These are phyloP conservation scores for Microdochium trichocladiopsis DNA, from an alignment of 2,329 filamentous ascomycete genomes.

Conservation along the genomic window DNA sequence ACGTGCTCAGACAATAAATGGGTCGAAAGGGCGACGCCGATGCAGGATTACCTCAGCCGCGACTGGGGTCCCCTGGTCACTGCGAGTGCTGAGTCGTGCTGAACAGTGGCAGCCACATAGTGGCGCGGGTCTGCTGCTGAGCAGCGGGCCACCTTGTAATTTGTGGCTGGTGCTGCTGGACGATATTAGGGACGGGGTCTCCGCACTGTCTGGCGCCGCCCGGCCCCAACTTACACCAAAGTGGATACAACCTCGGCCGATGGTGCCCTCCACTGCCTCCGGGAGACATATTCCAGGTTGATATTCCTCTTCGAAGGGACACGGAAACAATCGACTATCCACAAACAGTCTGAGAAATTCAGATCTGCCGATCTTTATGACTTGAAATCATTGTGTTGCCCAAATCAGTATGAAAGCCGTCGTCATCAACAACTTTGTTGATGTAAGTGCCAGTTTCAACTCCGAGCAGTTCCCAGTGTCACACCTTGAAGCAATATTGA, in stretches of 20 bases:
- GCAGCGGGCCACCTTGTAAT: too few species aligned
- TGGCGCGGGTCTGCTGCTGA: background rate
- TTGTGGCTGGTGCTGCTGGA: background rate
- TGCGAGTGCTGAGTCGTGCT: too few species aligned
- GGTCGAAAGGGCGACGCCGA: background rate
- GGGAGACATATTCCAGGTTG: background rate
- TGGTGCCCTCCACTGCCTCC: background rate
- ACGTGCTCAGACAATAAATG: constrained; percentile 8
- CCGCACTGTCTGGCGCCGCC: background rate
- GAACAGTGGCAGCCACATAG: too few species aligned
- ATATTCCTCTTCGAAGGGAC: too few species aligned
- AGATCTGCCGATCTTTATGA: background rate
- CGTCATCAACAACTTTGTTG: constrained; percentile 16
- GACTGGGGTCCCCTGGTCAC: too few species aligned
- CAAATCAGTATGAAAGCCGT: constrained; percentile 18
- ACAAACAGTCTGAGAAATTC: too few species aligned
- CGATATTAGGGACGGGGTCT: too few species aligned
- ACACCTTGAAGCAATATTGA: too few species aligned
- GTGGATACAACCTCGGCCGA: background rate
- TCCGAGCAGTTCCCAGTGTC: too few species aligned
- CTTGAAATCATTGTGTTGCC: background rate
- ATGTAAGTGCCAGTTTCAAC: constrained; percentile 4
- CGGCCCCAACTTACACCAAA: background rate
- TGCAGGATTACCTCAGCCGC: too few species aligned
- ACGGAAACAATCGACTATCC: too few species aligned